Conservation (phyloP, 768 basidiomycete genomes). For the Suillus hirtellus region DNA sequence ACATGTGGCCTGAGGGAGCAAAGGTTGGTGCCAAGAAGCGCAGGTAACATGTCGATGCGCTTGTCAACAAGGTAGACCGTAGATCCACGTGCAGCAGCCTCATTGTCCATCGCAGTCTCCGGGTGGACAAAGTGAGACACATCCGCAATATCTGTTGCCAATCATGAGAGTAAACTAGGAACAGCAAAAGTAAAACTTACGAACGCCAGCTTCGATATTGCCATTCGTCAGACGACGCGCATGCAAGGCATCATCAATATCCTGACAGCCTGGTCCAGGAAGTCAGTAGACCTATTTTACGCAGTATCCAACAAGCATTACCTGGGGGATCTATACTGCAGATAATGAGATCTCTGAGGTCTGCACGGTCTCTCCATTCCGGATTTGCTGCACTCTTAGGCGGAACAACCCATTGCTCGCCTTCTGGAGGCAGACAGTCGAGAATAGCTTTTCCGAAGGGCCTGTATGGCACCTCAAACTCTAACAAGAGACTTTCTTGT, state of each 20-base stretch:
- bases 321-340: slow-evolving; percentile 98
- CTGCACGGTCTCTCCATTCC: slow-evolving; percentile 83
- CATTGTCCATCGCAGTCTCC: slow-evolving; percentile 94
- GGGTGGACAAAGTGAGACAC: slow-evolving; percentile 94
- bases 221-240: slow-evolving; percentile 86
- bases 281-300: slow-evolving; percentile 12
- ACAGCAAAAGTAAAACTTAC: slow-evolving; percentile 54
- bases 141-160: slow-evolving; percentile 85
- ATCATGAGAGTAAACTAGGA: slow-evolving; percentile 6
- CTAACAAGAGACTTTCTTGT: slow-evolving; percentile 88
- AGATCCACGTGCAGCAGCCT: slow-evolving; percentile 94
- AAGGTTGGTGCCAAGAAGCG: slow-evolving; percentile 90
- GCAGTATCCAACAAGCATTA: slow-evolving; percentile 29
- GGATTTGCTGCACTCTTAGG: slow-evolving; percentile 54
- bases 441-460: slow-evolving; percentile 96
- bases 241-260: slow-evolving; percentile 98
- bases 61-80: slow-evolving; percentile 99
- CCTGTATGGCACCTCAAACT: slow-evolving; percentile 94
- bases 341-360: slow-evolving; percentile 80
- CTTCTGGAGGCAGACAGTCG: slow-evolving; percentile 86
- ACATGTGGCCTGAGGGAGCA: slow-evolving; percentile 92
- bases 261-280: slow-evolving; percentile 74
- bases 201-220: slow-evolving; percentile 96
- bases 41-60: slow-evolving; percentile 97
- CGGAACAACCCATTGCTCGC: slow-evolving; percentile 92